Conservation (phyloP, 352 stramenopile species). For the Globisporangium okanoganense region DNA sequence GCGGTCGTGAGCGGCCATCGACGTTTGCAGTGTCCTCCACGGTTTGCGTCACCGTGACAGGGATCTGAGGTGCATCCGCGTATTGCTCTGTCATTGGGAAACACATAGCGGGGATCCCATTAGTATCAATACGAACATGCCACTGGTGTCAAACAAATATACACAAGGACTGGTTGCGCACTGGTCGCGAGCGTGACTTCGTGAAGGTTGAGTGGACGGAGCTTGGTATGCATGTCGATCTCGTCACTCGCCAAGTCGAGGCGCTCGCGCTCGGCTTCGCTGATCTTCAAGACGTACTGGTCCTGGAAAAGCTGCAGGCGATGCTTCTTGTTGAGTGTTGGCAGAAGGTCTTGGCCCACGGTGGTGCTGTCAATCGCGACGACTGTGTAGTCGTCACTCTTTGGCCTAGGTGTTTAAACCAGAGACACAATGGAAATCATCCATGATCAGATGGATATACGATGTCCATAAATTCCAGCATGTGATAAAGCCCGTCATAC, state of each 20-base stretch:
- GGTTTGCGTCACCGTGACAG: conserved; percentile 53
- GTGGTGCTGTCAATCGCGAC: conserved; percentile 79
- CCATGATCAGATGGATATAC: too few relatives aligned
- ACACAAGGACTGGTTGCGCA: conserved; percentile 25
- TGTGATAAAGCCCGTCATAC: conserved; percentile 21
- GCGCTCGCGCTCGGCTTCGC: conserved; percentile 73
- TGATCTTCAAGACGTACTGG: conserved; percentile 88
- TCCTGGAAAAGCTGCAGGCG: conserved; percentile 82
- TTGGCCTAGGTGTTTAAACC: conserved; percentile 45
- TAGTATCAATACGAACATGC: background rate
- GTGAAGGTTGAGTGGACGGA: conserved; percentile 80
- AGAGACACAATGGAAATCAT: background rate
- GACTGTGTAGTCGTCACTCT: conserved; percentile 88
- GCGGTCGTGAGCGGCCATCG: conserved; percentile 63
- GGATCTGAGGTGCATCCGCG: conserved; percentile 75
- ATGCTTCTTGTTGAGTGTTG: conserved; percentile 87
- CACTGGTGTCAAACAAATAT: background rate
- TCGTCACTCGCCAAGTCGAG: conserved; percentile 80
- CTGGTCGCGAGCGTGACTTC: conserved; percentile 85
- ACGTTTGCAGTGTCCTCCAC: conserved; percentile 67
- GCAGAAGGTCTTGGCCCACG: conserved; percentile 74
- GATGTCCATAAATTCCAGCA: too few relatives aligned
- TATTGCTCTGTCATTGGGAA: conserved; percentile 60
- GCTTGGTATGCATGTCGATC: conserved; percentile 87
- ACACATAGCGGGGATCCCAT: too few relatives aligned